Evolutionary conservation across 2,329 filamentous ascomycete species (phyloP).

Genomic region (Sphaceloma murrayae): DNA sequence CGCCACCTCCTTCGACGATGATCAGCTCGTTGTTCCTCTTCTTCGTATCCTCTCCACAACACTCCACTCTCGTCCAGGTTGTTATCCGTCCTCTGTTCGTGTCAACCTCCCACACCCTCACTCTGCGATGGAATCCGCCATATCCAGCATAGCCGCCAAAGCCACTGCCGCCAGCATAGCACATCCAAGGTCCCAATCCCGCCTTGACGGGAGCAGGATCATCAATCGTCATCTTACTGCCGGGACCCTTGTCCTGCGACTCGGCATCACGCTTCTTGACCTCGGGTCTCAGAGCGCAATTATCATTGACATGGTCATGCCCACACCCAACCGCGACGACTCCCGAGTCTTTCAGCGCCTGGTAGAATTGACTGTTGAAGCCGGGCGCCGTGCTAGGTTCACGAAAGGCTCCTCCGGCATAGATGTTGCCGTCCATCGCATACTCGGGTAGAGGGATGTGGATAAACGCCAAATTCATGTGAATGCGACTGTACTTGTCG

Average conservation of each 20-base stretch:
- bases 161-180: slow-evolving; percentile 82
- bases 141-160: slow-evolving; percentile 96
- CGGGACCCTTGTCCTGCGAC: neutral
- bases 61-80: slow-evolving; percentile 87
- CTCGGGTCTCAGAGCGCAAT: slow-evolving; percentile 58
- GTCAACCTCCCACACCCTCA: slow-evolving; percentile 87
- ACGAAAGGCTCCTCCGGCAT: slow-evolving; percentile 59
- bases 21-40: slow-evolving; percentile 50
- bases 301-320: slow-evolving; percentile 96
- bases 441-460: slow-evolving; percentile 96
- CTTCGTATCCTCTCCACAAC: slow-evolving; percentile 39
- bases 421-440: slow-evolving; percentile 47
- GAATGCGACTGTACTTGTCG: slow-evolving; percentile 78
- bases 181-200: slow-evolving; percentile 69
- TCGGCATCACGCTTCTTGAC: neutral
- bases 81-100: slow-evolving; percentile 79
- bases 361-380: slow-evolving; percentile 87
- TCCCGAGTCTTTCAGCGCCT: slow-evolving; percentile 77
- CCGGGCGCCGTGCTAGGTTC: slow-evolving; percentile 79
- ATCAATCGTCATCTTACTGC: slow-evolving; percentile 31
- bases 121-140: slow-evolving; percentile 68
- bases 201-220: slow-evolving; percentile 26
- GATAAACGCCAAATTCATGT: slow-evolving; percentile 94
- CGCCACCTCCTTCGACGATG: slow-evolving; percentile 50
- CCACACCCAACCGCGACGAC: slow-evolving; percentile 83